These are phyloP conservation scores for Mollisia scopiformis DNA, from an alignment of 2,329 filamentous ascomycete genomes.

Conservation along the genomic window DNA sequence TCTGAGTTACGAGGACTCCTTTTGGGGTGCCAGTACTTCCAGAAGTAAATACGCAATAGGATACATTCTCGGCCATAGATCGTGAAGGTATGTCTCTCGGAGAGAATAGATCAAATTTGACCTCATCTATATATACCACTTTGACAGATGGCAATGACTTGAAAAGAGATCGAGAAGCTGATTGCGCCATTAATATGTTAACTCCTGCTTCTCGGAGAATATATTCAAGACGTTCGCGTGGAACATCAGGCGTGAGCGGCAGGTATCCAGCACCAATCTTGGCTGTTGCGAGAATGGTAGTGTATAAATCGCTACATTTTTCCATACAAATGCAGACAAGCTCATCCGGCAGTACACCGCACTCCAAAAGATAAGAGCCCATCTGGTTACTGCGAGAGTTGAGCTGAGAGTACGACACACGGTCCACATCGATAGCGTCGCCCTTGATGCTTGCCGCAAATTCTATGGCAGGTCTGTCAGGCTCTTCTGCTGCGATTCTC, in stretches of 20 bases:
- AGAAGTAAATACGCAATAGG: slow-evolving; percentile 83
- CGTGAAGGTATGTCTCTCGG: slow-evolving; percentile 21
- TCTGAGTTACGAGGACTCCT: slow-evolving; percentile 76
- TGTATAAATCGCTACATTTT: slow-evolving; percentile 74
- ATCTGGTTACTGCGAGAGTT: slow-evolving; percentile 67
- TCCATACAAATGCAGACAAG: slow-evolving; percentile 77
- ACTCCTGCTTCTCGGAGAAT: slow-evolving; percentile 66
- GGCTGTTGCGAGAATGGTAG: slow-evolving; percentile 71
- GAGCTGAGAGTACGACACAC: slow-evolving; percentile 66
- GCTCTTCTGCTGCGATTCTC: slow-evolving; percentile 38
- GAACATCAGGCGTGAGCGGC: slow-evolving; percentile 76
- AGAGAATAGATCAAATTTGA: slow-evolving; percentile 25
- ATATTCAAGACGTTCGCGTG: slow-evolving; percentile 57
- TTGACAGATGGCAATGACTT: slow-evolving; percentile 21
- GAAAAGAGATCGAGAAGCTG: slow-evolving; percentile 33
- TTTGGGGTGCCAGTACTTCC: slow-evolving; percentile 80
- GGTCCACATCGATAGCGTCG: slow-evolving; percentile 40
- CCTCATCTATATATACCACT: slow-evolving; percentile 35
- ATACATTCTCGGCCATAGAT: slow-evolving; percentile 42
- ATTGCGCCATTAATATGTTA: slow-evolving; percentile 45
- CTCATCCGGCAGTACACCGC: slow-evolving; percentile 52
- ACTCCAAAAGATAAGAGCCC: slow-evolving; percentile 55
- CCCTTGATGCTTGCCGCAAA: slow-evolving; percentile 58
- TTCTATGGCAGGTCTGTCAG: slow-evolving; percentile 62
- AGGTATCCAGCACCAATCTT: slow-evolving; percentile 80